Evolutionary conservation across 768 basidiomycete species (phyloP), one percentile per base, ranked within the genome.

Genomic region (Mycena floridula): DNA sequence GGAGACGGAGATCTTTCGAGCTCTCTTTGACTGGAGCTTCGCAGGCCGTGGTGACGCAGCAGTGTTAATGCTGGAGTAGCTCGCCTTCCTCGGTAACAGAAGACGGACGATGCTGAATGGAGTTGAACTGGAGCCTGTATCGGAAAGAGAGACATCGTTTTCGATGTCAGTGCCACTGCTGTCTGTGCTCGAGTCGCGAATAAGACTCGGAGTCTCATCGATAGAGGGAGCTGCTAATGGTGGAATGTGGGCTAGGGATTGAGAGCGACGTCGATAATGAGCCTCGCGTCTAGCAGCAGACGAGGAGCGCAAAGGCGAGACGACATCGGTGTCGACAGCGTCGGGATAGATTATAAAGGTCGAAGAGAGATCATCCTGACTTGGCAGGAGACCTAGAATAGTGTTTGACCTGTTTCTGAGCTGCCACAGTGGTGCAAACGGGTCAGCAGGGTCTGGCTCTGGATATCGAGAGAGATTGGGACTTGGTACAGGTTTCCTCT

Each of bases 361-460:
- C 30, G 50, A 46, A 25, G 48, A 48, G 42, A 52, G 40, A 26
- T 53, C 47, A 44, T 30, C 32, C 5, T 45, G 48, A 42, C 51
- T 43, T 35, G 40, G 50, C 26, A 47, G 48, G 42, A 45, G 43
- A 36, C 43, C 42, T 39, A 68, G 60, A 15, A 65, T 62, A 16
- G 67, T 67, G 50, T 71, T 73, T 4, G 77, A 74, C 44, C 82
- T 74, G 48, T 70, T 74, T 40, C 85, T 77, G 22, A 87, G 68
- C 21, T 78, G 76, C 55, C 76, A 74, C 35, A 87, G 74, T 0
- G 85, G 76, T 5, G 79, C 83, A 50, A 85, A 85, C 2, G 85
- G 85, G 57, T 87, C 82, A 15, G 54, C 56, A 18, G 82, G 82
- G 61, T 87, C 85, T 24, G 82, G 82, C 2, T 67, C 60, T 4